A percentile compares a stretch with the other conserved stretches of the same genome.
These are phyloP conservation scores for Fusarium musae DNA, from an alignment of 2,329 filamentous ascomycete genomes.

Conservation along the genomic window DNA sequence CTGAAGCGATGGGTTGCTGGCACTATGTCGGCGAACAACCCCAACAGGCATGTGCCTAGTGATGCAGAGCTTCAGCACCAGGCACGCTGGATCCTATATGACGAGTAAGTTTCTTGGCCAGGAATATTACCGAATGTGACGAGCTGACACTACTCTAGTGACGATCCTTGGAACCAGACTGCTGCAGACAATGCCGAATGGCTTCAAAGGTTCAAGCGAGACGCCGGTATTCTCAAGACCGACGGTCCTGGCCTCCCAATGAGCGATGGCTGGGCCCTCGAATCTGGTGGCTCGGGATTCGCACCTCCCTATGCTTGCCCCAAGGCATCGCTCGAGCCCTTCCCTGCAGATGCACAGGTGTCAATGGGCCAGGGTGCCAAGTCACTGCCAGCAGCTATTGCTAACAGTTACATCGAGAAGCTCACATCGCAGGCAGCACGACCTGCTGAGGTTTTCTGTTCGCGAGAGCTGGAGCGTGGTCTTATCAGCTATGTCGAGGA, in stretches of 20 bases:
- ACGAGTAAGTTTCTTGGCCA: conserved; percentile 59
- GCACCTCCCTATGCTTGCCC: conserved; percentile 65
- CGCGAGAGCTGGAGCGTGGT: conserved; percentile 66
- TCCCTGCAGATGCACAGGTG: conserved; percentile 49
- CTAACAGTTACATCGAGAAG: conserved; percentile 60
- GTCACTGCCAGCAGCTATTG: conserved; percentile 57
- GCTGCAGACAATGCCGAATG: conserved; percentile 72
- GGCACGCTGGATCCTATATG: conserved; percentile 70
- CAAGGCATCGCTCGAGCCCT: conserved; percentile 51
- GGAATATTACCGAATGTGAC: background rate
- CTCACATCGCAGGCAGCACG: conserved; percentile 57
- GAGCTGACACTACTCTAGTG: conserved; percentile 53
- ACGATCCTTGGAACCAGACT: conserved; percentile 73
- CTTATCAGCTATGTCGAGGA: conserved; percentile 60
- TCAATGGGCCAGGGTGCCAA: conserved; percentile 52
- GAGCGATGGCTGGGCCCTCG: conserved; percentile 57
- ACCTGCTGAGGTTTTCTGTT: conserved; percentile 66
- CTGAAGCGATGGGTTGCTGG: conserved; percentile 63
- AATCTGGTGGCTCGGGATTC: conserved; percentile 65
- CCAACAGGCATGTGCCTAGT: conserved; percentile 66
- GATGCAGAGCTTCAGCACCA: conserved; percentile 74
- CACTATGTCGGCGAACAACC: conserved; percentile 69
- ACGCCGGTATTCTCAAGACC: conserved; percentile 62
- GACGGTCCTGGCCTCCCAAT: conserved; percentile 62
- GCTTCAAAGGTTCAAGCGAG: conserved; percentile 71